Conservation (phyloP, 2,329 filamentous ascomycete species). For the Myriosclerotinia scirpicola region DNA sequence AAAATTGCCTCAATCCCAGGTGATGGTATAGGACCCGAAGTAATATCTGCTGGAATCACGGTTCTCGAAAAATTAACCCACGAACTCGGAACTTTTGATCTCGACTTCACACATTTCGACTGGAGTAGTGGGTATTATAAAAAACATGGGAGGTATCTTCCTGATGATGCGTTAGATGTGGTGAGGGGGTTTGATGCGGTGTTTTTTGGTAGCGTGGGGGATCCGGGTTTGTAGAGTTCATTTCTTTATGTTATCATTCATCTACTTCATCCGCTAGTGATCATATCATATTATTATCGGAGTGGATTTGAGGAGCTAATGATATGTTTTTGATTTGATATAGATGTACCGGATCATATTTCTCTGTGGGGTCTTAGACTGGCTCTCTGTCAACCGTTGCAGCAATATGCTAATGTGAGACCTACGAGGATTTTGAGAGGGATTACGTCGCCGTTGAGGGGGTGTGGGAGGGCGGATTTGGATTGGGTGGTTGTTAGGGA, state of each 20-base stretch:
- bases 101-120: conserved; percentile 60
- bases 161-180: conserved; percentile 54
- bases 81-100: conserved; percentile 56
- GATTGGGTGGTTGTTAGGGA: conserved; percentile 68
- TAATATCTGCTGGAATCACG: conserved; percentile 59
- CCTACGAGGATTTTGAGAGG: conserved; percentile 60
- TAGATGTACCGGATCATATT: conserved; percentile 64
- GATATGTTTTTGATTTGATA: background rate
- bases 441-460: conserved; percentile 54
- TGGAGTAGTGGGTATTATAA: conserved; percentile 62
- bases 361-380: conserved; percentile 64
- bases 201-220: conserved; percentile 60
- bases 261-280: background rate
- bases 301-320: background rate
- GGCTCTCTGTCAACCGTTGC: conserved; percentile 61
- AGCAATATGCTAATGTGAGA: conserved; percentile 66
- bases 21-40: conserved; percentile 64
- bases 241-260: background rate
- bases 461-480: conserved; percentile 49
- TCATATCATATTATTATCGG: background rate
- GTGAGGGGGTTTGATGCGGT: conserved; percentile 58
- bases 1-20: conserved; percentile 61
- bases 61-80: conserved; percentile 57
- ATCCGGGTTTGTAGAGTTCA: conserved; percentile 46
- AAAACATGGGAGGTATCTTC: conserved; percentile 58